A percentile compares a stretch with the other conserved stretches of the same genome.
phyloP scores from a whole-genome alignment of 345 rosid genomes.

The Fremontodendron californicum region DNA sequence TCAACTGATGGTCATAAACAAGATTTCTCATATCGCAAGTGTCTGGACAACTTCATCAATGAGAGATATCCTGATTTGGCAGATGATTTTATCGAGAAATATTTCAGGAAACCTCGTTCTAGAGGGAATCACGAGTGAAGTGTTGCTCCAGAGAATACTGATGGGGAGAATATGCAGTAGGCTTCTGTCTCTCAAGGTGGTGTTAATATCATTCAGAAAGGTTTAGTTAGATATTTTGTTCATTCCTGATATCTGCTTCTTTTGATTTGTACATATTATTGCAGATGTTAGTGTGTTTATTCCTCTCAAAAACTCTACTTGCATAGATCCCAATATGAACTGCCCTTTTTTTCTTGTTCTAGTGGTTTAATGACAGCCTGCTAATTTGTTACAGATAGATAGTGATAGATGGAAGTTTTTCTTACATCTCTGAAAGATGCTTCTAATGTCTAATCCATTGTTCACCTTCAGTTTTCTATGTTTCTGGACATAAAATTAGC shows the following conservation, averaged over 20 bases:
- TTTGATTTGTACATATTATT: slow-evolving; percentile 35
- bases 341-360: background rate
- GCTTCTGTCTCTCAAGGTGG: background rate
- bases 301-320: background rate
- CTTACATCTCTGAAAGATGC: background rate
- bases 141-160: slow-evolving; percentile 28
- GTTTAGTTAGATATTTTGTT: background rate
- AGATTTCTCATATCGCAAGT: slow-evolving; percentile 83
- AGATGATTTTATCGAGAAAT: slow-evolving; percentile 56
- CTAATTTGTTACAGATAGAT: background rate
- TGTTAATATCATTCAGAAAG: background rate
- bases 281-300: slow-evolving; percentile 15
- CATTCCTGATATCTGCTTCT: slow-evolving; percentile 18
- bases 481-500: background rate
- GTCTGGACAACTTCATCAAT: slow-evolving; percentile 52
- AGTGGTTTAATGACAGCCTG: no score
- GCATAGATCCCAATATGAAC: background rate
- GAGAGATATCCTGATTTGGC: slow-evolving; percentile 60
- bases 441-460: background rate
- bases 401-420: no score
- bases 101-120: slow-evolving; percentile 43
- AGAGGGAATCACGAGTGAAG: slow-evolving; percentile 38
- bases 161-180: slow-evolving; percentile 4
- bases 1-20: slow-evolving; percentile 59
- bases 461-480: background rate